Base-by-base conservation (phyloP, 1,284 basidiomycete species). In the Microbotryum intermedium region DNA sequence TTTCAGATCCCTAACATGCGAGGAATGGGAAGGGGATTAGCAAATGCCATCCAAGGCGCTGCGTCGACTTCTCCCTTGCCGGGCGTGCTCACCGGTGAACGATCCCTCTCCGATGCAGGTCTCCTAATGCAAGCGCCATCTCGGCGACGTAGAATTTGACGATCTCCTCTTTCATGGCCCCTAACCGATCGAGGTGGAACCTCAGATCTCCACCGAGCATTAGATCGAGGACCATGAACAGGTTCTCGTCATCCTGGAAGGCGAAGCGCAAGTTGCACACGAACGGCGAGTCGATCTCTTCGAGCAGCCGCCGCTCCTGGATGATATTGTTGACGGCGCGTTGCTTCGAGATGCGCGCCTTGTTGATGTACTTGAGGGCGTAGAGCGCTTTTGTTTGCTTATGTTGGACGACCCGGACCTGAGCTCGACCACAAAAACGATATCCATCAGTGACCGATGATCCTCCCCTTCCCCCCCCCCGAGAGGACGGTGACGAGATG, bases 361-460 rank as follows among this genome's bases (percentile, higher is more conserved):
- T 98, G 81, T 97, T 97, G 78, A 98, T 98, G 78, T 98, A 98
- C 77, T 98, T 98, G 74, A 98, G 84, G 10, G 94, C 94, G 72
- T 93, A 97, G 39, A 98, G 80, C 26, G 91, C 88, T 64, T 90
- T 87, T 20, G 90, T 88, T 76, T 97, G 90, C 73, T 97, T 98
- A 79, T 97, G 94, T 76, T 97, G 92, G 8, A 98, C 93, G 55
- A 98, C 93, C 54, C 93, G 86, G 75, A 98, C 91, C 91, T 95
- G 70, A n/a, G 20, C 6, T 18, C 26, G 18, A 29, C 23, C 11
- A 13, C 49, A 25, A 25, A 29, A 52, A 30, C 26, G 26, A 29
- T n/a, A n/a, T n/a, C n/a, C n/a, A n/a, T 51, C 29, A n/a, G 34
- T 16, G 3, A 18, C 34, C 13, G 16, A 9, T 45, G 43, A 21